These are phyloP conservation scores for Tulasnella sp. DNA, from an alignment of 768 basidiomycete genomes.

Conservation along the genomic window DNA sequence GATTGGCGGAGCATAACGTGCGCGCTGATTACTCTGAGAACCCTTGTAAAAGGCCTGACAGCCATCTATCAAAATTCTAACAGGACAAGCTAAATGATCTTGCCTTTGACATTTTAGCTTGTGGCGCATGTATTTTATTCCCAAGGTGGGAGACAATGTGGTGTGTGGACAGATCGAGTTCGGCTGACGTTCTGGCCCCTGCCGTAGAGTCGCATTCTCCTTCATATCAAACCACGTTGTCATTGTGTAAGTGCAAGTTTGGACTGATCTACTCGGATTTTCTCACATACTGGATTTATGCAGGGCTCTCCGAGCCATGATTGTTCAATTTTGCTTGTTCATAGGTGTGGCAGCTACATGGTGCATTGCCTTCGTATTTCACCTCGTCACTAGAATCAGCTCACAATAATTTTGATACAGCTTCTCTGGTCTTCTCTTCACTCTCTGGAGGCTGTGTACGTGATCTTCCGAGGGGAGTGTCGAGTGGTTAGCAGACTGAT, in stretches of 20 bases:
- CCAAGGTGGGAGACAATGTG: slow-evolving; percentile 52
- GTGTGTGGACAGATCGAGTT: background rate
- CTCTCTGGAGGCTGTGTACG: slow-evolving; percentile 50
- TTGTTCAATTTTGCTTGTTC: slow-evolving; percentile 36
- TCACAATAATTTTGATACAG: slow-evolving; percentile 76
- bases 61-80: background rate
- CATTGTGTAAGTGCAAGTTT: slow-evolving; percentile 53
- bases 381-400: slow-evolving; percentile 45
- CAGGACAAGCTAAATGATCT: slow-evolving; percentile 45
- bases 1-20: slow-evolving; percentile 49
- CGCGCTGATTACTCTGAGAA: background rate
- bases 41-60: background rate
- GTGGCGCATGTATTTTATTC: slow-evolving; percentile 79
- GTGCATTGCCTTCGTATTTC: slow-evolving; percentile 44
- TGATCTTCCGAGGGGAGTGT: background rate
- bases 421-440: slow-evolving; percentile 71
- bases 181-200: background rate
- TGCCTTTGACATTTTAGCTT: slow-evolving; percentile 79
- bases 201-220: slow-evolving; percentile 76
- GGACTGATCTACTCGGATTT: background rate
- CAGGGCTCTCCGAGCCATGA: slow-evolving; percentile 79
- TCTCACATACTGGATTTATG: background rate
- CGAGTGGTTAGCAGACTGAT: background rate
- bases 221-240: slow-evolving; percentile 73
- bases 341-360: slow-evolving; percentile 25